Base-by-base conservation (phyloP, 2,329 filamentous ascomycete species). In the Alternaria brassicae region DNA sequence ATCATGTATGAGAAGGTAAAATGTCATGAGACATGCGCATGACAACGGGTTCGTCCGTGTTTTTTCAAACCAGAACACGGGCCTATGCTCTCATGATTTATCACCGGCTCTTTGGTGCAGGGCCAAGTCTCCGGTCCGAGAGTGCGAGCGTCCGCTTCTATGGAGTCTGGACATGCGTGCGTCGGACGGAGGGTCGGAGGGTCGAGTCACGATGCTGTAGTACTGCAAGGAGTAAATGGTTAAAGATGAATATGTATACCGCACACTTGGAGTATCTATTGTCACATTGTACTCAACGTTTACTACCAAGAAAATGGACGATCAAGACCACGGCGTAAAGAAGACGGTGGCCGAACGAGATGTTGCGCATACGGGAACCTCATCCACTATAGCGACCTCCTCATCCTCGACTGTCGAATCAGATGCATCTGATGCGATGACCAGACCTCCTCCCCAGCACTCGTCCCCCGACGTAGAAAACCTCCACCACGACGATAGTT, bases 401-500 rank as follows among this genome's bases (percentile, higher is more conserved):
- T 81, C 81, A 0, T 82, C 83, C 0, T 83, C 82, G 9, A 81
- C 81, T n/a, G n/a, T n/a, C n/a, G n/a, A n/a, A 1, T 80, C 81
- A 17, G 74, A 74, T 39, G 70, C 71, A 30, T 75, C 68, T 9
- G 71, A 68, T 21, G 71, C 77, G 61, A 79, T 81, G 54, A 74
- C 84, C 70, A 83, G 88, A 52, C 74, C 87, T n/a, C 82, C 87
- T 5, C 91, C 89, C 4, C 83, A 88, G 63, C 80, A 81, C 67
- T 89, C 28, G 7, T 92, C 71, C 40, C 6, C 39, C 10, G 67
- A 73, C 19, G 70, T 72, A 9, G 67, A 72, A 23, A 77, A 78
- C 40, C 82, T 92, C 37, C 89, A 91, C 73, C 83, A 88, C 57
- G 85, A 91, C 65, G 85, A 86, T 17, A 91, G 89, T 8, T 88